These are phyloP conservation scores for Vaccinium vitisidaea DNA, from an alignment of 148 eudicot species.

Conservation along the genomic window DNA sequence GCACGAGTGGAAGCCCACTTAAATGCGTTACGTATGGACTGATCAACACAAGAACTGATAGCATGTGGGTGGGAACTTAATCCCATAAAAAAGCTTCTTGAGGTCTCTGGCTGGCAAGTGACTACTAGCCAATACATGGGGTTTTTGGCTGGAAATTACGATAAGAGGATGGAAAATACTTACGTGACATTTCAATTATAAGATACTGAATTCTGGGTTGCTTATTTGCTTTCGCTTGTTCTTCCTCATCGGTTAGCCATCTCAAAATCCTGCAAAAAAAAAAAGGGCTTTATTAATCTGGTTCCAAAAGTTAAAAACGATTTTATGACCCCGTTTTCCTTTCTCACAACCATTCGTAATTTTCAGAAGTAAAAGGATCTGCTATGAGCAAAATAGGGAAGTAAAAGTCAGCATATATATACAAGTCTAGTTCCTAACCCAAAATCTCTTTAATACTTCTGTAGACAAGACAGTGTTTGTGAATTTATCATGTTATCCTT, in stretches of 20 bases:
- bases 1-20: background rate
- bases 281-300: background rate
- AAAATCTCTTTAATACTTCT: no score
- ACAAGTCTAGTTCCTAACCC: no score
- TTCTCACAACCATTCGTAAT: background rate
- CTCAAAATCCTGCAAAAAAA: constrained; percentile 49
- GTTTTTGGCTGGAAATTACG: background rate
- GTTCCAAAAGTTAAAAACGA: background rate
- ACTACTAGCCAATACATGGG: background rate
- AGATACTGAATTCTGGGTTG: constrained; percentile 37
- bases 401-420: no score
- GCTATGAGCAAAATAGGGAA: no score
- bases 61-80: background rate
- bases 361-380: background rate
- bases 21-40: background rate
- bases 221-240: constrained; percentile 20
- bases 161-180: constrained; percentile 11
- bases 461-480: no score
- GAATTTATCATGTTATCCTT: no score
- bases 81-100: no score
- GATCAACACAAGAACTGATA: background rate
- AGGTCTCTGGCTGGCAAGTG: background rate
- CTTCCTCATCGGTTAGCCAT: constrained; percentile 66
- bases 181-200: constrained; percentile 69
- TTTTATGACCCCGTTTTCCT: background rate